phyloP scores from a whole-genome alignment of 257 asterid species.

The Agastache rugosa region DNA sequence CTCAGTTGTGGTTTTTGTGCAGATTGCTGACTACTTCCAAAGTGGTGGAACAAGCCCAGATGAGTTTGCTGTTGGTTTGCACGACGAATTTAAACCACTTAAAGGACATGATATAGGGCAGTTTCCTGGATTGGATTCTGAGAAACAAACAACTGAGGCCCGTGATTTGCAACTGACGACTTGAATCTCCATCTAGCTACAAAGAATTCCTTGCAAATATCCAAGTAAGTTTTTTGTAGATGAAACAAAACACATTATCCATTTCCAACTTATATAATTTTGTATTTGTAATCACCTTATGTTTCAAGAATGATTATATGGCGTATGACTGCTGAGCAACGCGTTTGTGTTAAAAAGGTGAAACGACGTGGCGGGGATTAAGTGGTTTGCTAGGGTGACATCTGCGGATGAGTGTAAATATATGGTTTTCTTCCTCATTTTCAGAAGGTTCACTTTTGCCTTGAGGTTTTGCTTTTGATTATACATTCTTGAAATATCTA shows the following conservation, averaged over 20 bases:
- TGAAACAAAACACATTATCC: no score
- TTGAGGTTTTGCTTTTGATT: neutral
- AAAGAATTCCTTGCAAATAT: neutral
- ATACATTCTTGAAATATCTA: constrained; percentile 11
- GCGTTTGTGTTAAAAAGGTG: neutral
- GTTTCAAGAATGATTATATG: constrained; percentile 19
- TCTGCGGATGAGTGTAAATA: neutral
- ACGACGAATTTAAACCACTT: constrained; percentile 62
- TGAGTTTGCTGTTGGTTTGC: constrained; percentile 85
- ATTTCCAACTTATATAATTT: no score
- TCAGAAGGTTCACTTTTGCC: constrained; percentile 2
- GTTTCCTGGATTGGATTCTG: constrained; percentile 80
- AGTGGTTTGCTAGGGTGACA: constrained; percentile 13
- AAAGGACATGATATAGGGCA: constrained; percentile 87
- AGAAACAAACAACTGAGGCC: constrained; percentile 42
- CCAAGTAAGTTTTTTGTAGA: neutral
- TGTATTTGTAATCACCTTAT: neutral
- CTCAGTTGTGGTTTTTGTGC: constrained; percentile 32
- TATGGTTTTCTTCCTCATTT: neutral
- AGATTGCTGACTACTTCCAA: constrained; percentile 87
- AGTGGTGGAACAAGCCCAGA: constrained; percentile 73
- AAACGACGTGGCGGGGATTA: neutral
- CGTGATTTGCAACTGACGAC: constrained; percentile 53
- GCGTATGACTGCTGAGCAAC: neutral
- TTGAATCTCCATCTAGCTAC: constrained; percentile 35